A percentile compares a stretch with the other conserved stretches of the same genome.
Evolutionary conservation across 106 monocot genomes (phyloP).

Genomic region (Apostasia shenzhenica): DNA sequence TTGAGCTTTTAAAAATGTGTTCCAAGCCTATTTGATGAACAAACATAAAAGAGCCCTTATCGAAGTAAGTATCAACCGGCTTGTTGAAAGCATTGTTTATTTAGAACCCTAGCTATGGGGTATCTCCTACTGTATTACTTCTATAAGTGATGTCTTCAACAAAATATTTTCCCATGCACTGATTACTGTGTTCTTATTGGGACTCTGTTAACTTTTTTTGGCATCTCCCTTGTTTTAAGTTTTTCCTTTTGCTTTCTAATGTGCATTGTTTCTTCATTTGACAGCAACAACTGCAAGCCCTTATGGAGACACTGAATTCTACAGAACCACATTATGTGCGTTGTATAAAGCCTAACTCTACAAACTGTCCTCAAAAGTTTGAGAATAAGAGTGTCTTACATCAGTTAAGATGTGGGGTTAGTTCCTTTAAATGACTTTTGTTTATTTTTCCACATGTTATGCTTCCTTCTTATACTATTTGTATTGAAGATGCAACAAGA

Average conservation of each 20-base stretch:
- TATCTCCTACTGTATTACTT: neutral
- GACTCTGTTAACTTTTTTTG: neutral
- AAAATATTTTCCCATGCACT: too few relatives aligned
- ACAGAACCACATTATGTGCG: conserved; percentile 89
- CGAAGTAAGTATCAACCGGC: too few relatives aligned
- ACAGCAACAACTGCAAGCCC: conserved; percentile 92
- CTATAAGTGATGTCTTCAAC: too few relatives aligned
- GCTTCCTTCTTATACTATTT: neutral
- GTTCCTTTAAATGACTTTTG: conserved; percentile 15
- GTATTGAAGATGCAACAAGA: too few relatives aligned
- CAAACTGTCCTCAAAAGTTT: conserved; percentile 64
- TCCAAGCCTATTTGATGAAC: too few relatives aligned
- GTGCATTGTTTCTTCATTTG: neutral
- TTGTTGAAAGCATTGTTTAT: too few relatives aligned
- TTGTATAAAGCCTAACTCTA: conserved; percentile 83
- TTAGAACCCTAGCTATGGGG: neutral
- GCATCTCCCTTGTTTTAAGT: neutral
- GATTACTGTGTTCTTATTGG: neutral
- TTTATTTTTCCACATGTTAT: neutral
- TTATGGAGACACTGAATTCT: conserved; percentile 83
- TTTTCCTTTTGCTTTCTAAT: conserved; percentile 1
- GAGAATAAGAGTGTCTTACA: conserved; percentile 88
- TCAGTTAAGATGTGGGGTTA: conserved; percentile 85
- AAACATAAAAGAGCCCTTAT: too few relatives aligned
- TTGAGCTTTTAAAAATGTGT: too few relatives aligned